Evolutionary conservation across 345 rosid species (phyloP), one percentile per base, ranked within the genome.

Genomic region (Eucalyptus coolabah): DNA sequence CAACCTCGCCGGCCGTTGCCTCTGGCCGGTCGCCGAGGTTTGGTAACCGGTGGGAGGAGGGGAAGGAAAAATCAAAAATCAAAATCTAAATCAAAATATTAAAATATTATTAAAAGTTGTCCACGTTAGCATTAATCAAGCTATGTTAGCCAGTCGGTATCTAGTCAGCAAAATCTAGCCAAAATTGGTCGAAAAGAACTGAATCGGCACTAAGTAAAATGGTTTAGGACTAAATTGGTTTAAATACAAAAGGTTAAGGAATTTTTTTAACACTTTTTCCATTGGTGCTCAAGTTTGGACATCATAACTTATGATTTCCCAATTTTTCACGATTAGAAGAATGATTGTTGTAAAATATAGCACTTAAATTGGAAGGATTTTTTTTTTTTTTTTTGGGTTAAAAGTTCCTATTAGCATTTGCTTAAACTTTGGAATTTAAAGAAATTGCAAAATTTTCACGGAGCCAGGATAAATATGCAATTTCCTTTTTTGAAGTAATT

Each of bases 91-190:
- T n/a, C n/a, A n/a, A n/a, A n/a, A 50, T 50, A 50, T 50, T 50
- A 1, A 50, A 50, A 50, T 15, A 15, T 50, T 50, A 50, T 50
- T 50, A 50, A 50, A 50, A 50, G 3, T 50, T 50, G 3, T 50
- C 7, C 3, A 15, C 18, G 7, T 6, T 3, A 5, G 0, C 3
- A 50, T 15, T 2, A 6, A 50, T 50, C 0, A 0, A 0, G 7
- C 3, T 18, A 14, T 3, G 18, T 50, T 0, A 2, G 0, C 18
- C 0, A 0, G 0, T 7, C 7, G 0, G 0, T 2, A 2, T 15
- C 6, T 50, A 50, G 3, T 50, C 3, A 15, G 1, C 3, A 50
- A 50, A 50, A 50, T 50, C 53, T 1, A 1, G 3, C 7, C 53
- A 50, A 50, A 50, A 50, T 50, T 50, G 53, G 0, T 50, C 3